Conservation (phyloP, 495 filamentous ascomycete species). For the Aspergillus ellipticus region DNA sequence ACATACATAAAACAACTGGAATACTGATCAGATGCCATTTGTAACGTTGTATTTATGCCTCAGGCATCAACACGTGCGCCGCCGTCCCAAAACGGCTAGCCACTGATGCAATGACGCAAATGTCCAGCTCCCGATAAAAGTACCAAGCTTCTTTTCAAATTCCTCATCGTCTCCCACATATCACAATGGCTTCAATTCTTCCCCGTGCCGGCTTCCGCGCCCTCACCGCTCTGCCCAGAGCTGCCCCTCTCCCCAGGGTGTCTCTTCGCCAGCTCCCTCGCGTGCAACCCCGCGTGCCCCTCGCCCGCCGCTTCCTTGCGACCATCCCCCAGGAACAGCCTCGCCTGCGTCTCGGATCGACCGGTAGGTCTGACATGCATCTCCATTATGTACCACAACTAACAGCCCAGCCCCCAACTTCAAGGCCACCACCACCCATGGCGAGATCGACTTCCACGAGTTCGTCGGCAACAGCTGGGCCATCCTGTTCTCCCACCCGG, state of each 20-base stretch:
- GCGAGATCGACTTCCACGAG: constrained; percentile 62
- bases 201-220: constrained; percentile 27
- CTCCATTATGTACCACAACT: neutral
- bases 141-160: neutral
- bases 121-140: neutral
- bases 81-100: neutral
- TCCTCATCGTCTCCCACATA: too few species aligned
- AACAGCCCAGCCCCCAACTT: constrained; percentile 54
- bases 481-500: constrained; percentile 67
- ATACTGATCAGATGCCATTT: too few species aligned
- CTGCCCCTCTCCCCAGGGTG: constrained; percentile 20
- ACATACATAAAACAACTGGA: too few species aligned
- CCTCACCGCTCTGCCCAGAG: constrained; percentile 24
- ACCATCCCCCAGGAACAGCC: constrained; percentile 49
- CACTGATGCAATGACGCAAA: neutral
- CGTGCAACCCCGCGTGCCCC: constrained; percentile 24
- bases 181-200: constrained; percentile 28
- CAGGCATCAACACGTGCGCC: neutral
- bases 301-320: constrained; percentile 30
- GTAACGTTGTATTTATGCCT: neutral
- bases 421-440: constrained; percentile 60
- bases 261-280: constrained; percentile 15
- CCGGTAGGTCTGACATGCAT: constrained; percentile 26
- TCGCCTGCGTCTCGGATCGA: constrained; percentile 55
- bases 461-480: constrained; percentile 59